These are phyloP conservation scores for Angomonas deanei DNA, from an alignment of 208 protist genomes.

Conservation along the genomic window DNA sequence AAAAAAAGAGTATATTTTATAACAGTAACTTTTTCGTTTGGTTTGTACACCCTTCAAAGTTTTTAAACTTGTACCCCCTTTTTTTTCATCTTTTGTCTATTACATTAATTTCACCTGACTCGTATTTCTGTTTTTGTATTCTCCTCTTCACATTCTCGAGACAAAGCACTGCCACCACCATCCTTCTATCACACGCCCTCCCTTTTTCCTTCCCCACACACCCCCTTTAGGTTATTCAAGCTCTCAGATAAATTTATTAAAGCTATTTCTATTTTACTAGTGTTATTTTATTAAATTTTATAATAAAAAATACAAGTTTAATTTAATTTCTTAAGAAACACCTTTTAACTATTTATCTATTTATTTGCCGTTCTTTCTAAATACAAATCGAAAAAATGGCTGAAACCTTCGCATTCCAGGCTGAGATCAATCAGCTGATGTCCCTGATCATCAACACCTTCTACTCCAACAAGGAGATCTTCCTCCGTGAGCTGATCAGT, in stretches of 20 bases:
- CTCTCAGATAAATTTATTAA: too few relatives aligned
- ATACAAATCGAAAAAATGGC: slow-evolving; percentile 27
- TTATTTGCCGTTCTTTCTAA: neutral
- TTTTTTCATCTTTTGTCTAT: slow-evolving; percentile 2
- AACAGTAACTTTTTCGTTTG: too few relatives aligned
- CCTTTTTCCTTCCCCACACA: neutral
- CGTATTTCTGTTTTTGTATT: slow-evolving; percentile 10
- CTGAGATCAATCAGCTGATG: slow-evolving; percentile 98
- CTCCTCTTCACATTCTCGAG: neutral
- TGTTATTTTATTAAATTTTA: neutral
- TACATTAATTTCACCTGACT: neutral
- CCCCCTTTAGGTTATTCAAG: neutral
- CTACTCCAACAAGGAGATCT: slow-evolving; percentile 99
- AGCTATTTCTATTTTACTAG: neutral
- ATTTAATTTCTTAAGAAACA: too few relatives aligned
- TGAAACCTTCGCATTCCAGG: slow-evolving; percentile 80
- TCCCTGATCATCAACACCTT: slow-evolving; percentile 99
- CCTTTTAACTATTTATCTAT: neutral
- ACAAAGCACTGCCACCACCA: too few relatives aligned
- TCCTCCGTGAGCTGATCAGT: slow-evolving; percentile 99
- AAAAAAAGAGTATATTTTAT: too few relatives aligned
- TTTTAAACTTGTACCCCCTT: neutral
- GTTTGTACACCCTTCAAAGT: too few relatives aligned
- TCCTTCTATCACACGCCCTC: too few relatives aligned
- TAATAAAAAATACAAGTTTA: slow-evolving; percentile 12